Conservation (phyloP, 495 filamentous ascomycete genomes). For the Alectoria sarmentosa region DNA sequence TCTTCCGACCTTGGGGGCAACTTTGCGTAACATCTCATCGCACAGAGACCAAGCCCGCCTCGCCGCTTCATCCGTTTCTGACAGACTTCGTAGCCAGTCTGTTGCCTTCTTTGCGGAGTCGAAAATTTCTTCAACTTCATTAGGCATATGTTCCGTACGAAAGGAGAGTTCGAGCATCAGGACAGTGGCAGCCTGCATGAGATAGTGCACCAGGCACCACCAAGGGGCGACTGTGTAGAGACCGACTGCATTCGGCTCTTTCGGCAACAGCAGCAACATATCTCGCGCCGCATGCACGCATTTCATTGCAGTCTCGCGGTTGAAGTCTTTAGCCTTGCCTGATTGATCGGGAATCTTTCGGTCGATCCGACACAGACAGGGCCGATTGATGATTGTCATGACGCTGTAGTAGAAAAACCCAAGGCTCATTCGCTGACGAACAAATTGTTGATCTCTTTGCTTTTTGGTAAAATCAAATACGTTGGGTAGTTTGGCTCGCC, state of each 20-base stretch:
- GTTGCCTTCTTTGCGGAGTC: slow-evolving; percentile 46
- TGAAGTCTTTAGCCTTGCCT: slow-evolving; percentile 41
- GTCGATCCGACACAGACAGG: slow-evolving; percentile 57
- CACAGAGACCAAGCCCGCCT: slow-evolving; percentile 54
- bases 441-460: slow-evolving; percentile 31
- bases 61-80: slow-evolving; percentile 46
- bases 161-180: slow-evolving; percentile 58
- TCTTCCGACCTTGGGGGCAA: slow-evolving; percentile 30
- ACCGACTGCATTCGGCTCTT: slow-evolving; percentile 37
- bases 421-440: slow-evolving; percentile 38
- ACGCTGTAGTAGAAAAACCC: slow-evolving; percentile 54
- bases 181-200: slow-evolving; percentile 56
- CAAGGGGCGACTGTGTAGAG: slow-evolving; percentile 54
- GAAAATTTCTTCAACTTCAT: slow-evolving; percentile 42
- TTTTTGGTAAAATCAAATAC: slow-evolving; percentile 43
- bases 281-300: slow-evolving; percentile 49
- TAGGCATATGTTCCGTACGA: slow-evolving; percentile 46
- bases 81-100: slow-evolving; percentile 49
- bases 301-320: slow-evolving; percentile 46
- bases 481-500: slow-evolving; percentile 45
- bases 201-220: slow-evolving; percentile 59
- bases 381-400: slow-evolving; percentile 54
- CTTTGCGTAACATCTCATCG: slow-evolving; percentile 35
- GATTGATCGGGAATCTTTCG: slow-evolving; percentile 39
- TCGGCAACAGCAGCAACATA: slow-evolving; percentile 49